Conservation (phyloP, 495 filamentous ascomycete genomes). For the Aspergillus haitiensis region DNA sequence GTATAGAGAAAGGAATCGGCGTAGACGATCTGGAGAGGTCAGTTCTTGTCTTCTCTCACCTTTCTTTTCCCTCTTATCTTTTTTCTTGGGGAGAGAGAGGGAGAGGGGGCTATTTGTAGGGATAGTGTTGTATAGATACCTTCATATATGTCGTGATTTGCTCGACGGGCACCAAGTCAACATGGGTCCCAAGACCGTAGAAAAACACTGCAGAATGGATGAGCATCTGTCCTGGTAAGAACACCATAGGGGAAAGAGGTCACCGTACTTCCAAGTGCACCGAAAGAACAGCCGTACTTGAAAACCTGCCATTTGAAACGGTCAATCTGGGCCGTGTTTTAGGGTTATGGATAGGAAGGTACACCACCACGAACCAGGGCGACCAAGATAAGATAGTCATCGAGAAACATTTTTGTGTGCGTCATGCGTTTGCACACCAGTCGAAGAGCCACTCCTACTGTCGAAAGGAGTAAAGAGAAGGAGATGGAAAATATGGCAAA, state of each 20-base stretch:
- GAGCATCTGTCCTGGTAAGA: not conserved
- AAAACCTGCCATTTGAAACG: not conserved
- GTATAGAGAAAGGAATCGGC: too few relatives aligned
- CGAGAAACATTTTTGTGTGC: not conserved
- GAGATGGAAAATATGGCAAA: not conserved
- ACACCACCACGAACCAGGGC: not conserved
- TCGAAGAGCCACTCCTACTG: not conserved
- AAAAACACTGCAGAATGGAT: not conserved
- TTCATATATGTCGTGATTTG: not conserved
- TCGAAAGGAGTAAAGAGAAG: not conserved
- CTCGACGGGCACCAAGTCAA: not conserved
- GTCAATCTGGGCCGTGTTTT: not conserved
- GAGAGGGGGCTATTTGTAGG: too few relatives aligned
- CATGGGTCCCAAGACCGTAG: not conserved
- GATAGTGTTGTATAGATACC: not conserved
- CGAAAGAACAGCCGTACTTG: constrained; percentile 1
- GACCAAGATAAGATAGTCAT: not conserved
- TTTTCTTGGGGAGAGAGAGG: too few relatives aligned
- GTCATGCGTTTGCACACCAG: not conserved
- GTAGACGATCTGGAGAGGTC: too few relatives aligned
- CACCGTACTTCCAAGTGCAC: not conserved
- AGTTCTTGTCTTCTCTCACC: too few relatives aligned
- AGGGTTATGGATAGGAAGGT: not conserved
- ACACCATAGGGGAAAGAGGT: not conserved
- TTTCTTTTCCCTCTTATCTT: too few relatives aligned